Evolutionary conservation across 345 rosid species (phyloP).

Genomic region (Lagerstroemia speciosa): DNA sequence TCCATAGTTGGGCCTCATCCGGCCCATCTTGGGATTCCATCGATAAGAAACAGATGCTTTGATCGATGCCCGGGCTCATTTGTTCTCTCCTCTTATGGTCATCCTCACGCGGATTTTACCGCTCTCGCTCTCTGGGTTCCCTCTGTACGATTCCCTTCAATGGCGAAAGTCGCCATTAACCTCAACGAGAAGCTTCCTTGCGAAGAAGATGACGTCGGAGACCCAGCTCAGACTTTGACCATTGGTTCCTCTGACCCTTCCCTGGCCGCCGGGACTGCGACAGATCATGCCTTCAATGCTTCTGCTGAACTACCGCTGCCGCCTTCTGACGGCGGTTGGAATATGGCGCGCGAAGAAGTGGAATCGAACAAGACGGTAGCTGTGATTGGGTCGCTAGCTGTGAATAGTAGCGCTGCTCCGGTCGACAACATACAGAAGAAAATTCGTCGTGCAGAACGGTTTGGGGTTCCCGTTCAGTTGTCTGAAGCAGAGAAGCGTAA

Average conservation of each 20-base stretch:
- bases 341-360: background rate
- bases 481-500: conserved; percentile 86
- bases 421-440: conserved; percentile 49
- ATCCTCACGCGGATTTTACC: background rate
- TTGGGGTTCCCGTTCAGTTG: conserved; percentile 62
- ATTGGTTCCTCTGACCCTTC: conserved; percentile 12
- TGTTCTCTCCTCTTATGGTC: too few species aligned
- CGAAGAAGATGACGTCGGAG: conserved; percentile 18
- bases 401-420: conserved; percentile 11
- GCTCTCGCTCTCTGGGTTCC: background rate
- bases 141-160: conserved; percentile 1
- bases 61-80: background rate
- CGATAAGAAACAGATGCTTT: background rate
- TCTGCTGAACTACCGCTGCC: background rate
- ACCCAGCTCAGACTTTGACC: conserved; percentile 27
- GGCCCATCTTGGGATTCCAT: background rate
- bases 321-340: background rate
- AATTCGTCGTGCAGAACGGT: conserved; percentile 90
- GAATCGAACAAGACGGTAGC: conserved; percentile 4
- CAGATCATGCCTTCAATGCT: background rate
- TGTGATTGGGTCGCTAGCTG: conserved; percentile 19
- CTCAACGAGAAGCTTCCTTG: conserved; percentile 27
- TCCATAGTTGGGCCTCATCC: too few species aligned
- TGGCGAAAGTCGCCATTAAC: conserved; percentile 30
- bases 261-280: background rate